A percentile compares a stretch with the other conserved stretches of the same genome.
These are phyloP conservation scores for Madurella fahalii DNA, from an alignment of 2,329 filamentous ascomycete species.

Conservation along the genomic window DNA sequence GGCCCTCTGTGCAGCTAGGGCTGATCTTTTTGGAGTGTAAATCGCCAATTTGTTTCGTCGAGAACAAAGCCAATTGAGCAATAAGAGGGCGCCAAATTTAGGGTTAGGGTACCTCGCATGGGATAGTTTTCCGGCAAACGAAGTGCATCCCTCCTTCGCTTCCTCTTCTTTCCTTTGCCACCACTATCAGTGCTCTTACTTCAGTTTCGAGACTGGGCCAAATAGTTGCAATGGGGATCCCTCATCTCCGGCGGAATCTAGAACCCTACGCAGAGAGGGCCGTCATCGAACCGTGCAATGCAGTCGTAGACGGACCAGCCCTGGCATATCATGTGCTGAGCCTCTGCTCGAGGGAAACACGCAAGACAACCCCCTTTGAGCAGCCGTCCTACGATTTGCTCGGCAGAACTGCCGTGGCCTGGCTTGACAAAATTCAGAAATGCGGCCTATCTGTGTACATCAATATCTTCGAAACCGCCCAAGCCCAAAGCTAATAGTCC, in stretches of 20 bases:
- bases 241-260: conserved; percentile 50
- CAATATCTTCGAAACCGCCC: background rate
- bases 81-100: no score
- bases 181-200: background rate
- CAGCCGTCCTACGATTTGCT: conserved; percentile 62
- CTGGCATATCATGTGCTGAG: conserved; percentile 70
- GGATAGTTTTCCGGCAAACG: no score
- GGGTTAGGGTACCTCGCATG: no score
- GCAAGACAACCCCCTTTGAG: conserved; percentile 42
- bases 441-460: conserved; percentile 60
- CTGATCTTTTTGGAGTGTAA: no score
- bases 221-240: conserved; percentile 52
- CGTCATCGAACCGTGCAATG: conserved; percentile 38
- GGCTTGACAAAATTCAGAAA: conserved; percentile 56
- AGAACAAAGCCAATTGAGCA: no score
- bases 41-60: no score
- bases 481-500: conserved; percentile 15
- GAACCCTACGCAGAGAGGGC: conserved; percentile 46
- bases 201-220: background rate
- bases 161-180: no score
- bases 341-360: conserved; percentile 39
- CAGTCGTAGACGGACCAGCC: conserved; percentile 72
- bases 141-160: no score
- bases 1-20: no score
- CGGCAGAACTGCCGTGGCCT: conserved; percentile 54